Percentiles rank a stretch among this genome's conserved stretches.
phyloP scores from a whole-genome alignment of 345 rosid genomes.

The Linum lewisii region DNA sequence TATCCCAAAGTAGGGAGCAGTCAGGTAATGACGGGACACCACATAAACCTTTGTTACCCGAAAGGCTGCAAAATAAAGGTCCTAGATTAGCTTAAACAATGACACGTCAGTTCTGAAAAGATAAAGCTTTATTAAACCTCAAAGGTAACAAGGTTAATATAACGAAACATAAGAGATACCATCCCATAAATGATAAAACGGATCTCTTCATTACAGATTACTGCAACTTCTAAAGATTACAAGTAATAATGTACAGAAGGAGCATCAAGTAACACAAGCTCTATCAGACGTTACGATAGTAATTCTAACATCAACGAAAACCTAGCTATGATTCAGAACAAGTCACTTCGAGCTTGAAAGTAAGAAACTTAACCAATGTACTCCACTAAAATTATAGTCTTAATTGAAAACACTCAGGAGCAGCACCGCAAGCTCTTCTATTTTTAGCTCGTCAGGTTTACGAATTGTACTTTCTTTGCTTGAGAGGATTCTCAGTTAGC shows the following conservation, averaged over 20 bases:
- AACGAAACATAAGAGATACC: background rate
- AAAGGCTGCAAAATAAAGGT: conserved; percentile 45
- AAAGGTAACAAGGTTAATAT: background rate
- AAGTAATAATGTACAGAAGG: background rate
- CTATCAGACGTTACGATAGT: background rate
- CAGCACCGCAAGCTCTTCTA: too few relatives aligned
- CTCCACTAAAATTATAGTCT: background rate
- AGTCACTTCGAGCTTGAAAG: background rate
- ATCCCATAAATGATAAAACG: background rate
- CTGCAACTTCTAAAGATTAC: background rate
- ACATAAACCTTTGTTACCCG: conserved; percentile 88
- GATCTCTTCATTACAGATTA: background rate
- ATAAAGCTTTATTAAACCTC: background rate
- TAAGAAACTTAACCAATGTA: background rate
- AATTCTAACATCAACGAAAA: background rate
- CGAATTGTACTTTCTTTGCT: background rate
- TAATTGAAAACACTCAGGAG: too few relatives aligned
- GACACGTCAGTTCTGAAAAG: background rate
- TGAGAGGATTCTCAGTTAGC: too few relatives aligned
- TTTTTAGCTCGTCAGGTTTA: too few relatives aligned
- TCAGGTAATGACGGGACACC: conserved; percentile 68
- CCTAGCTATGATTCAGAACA: background rate
- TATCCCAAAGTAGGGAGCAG: conserved; percentile 78
- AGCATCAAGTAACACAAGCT: background rate
- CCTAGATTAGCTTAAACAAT: background rate